Base-by-base conservation (phyloP, 2,329 filamentous ascomycete genomes). In the Bipolaris victoriae region DNA sequence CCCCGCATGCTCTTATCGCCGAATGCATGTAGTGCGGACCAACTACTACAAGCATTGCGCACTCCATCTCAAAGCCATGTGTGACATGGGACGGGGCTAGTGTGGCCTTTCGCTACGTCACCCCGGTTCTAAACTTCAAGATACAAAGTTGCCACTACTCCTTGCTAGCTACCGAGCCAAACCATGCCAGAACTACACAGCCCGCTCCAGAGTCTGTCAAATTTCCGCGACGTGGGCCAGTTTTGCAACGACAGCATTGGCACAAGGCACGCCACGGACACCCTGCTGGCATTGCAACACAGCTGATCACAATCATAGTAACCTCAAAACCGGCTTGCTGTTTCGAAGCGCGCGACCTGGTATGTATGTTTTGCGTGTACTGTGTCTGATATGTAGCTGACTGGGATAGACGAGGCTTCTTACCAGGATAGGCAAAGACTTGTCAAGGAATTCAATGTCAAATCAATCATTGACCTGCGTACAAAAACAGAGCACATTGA, bases 391-490 rank as follows among this genome's bases (percentile, higher is more conserved):
- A 36, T 22, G 24, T 13, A 20, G 45, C 49, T 63, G 52, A 60
- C 39, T 16, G 10, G 13, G 43, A 37, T 75, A 83, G 91, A 96
- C 69, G 87, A 91, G 73, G 90, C 91, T 35, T 89, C 90, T 0
- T 69, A 81, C 18, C 72, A 80, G 35, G 92, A 96, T 76, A 84
- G 85, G 54, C 72, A 80, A 33, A 78, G 80, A 31, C 81, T 96
- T 10, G 76, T 79, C 9, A 76, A 86, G 7, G 82, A 86, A 31
- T 83, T 88, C 64, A 82, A 84, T 20, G 84, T 96, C 62, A 85
- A 82, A 63, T 91, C 87, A 2, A 84, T 96, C 39, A 84, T 96
- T 58, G 92, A 96, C 78, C 80, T 96, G 10, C 85, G 92, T 54
- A 91, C 91, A 60, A 86, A 88, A 64, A 91, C 90, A 20, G 91